Evolutionary conservation across 2,329 filamentous ascomycete species (phyloP), one percentile per base, ranked within the genome.

Genomic region (Fusarium sambucinum): DNA sequence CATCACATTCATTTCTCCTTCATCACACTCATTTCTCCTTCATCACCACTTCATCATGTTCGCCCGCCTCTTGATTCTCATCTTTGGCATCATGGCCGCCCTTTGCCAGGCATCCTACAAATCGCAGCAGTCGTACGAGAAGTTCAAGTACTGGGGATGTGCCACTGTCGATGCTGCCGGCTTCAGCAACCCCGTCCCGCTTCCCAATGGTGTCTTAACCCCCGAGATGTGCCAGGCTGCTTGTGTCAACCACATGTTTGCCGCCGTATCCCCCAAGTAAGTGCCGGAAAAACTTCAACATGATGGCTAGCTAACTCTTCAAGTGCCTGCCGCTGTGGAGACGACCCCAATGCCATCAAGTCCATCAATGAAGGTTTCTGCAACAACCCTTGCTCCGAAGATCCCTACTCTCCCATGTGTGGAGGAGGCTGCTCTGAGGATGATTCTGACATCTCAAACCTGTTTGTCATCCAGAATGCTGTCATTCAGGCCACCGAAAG

Each of bases 291-390:
- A 2, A 5, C 2, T 25, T 6, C 11, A 6, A 4, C 5, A 5
- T 16, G 7, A 5, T 4, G 1, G 29, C 4, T n/a, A 8, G 6
- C 54, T 73, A 65, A 73, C 63, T 42, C 12, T 9, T 12, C 4
- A 35, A 80, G 78, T 61, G 74, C 73, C 16, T 80, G 78, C 21
- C 78, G 74, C 47, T 80, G 78, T 50, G 78, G 78, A 51, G 73
- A 80, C 50, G 72, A 80, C 59, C 37, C 59, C 23, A 68, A 69
- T 3, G 76, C 72, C 3, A 68, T 80, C 54, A 72, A 64, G 13
- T 40, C 70, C 10, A 52, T 74, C 35, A 70, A 77, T 21, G 76
- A 79, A 47, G 64, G 53, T 29, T 66, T 67, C 19, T 80, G 78
- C 63, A 74, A 79, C 54, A 63, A 75, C 48, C 63, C 73, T 2